Base-by-base conservation (phyloP, 139 green algal species). In the Picochlorum sp. region DNA sequence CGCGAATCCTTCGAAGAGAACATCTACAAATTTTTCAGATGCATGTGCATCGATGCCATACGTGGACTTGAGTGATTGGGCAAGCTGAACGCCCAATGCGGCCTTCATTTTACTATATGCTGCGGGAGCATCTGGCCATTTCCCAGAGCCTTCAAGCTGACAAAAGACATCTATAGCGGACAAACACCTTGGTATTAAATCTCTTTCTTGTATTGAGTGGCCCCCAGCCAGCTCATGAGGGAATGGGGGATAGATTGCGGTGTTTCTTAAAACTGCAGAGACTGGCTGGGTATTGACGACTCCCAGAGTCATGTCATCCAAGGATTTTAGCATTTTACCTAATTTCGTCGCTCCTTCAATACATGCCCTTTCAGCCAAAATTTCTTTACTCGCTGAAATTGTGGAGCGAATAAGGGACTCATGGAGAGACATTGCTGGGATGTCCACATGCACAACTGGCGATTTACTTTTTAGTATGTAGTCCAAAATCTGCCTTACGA, bases 51-150 rank as follows among this genome's bases (percentile, higher is more conserved):
- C 56, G 50, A 86, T 31, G 38, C 83, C 83, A 49, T 72, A 82
- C 6, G 67, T 58, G 16, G 60, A 55, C 8, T 73, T 52, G 16
- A 94, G 72, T 18, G 66, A 56, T 34, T 65, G 49, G 0, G 83
- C 82, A 24, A 94, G 81, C 76, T 92, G 85, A 41, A 83, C 57
- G 1, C 82, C 85, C 41, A 94, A 34, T 0, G 85, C 86, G 6
- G 84, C 82, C 67, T 88, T 89, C 47, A 79, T 86, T 72, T 89
- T 90, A 8, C 7, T 14, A 37, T 82, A 92, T 6, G 87, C 83
- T 28, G 49, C 58, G 3, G 69, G 63, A 30, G 80, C 62, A 34
- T 83, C 77, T 9, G 85, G 82, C 87, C 85, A 91, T 28, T 65
- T 70, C 45, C 82, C 81, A 62, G 84, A 88, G 49, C 80, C 80